phyloP scores from a whole-genome alignment of 768 basidiomycete species.

The Sutorius australiensis region DNA sequence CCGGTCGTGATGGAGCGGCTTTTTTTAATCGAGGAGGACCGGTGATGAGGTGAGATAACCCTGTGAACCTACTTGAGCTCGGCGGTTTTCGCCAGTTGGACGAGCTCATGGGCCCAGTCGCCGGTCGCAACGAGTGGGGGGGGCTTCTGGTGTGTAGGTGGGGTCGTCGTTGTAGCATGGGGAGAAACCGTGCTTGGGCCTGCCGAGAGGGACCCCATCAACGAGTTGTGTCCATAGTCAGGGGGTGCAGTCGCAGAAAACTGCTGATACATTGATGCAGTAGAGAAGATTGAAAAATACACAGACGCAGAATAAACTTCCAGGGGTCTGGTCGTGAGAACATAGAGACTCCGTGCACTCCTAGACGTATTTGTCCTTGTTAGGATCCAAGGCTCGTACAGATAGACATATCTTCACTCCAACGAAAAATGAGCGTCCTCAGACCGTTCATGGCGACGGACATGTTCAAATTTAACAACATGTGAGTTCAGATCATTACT shows the following conservation, averaged over 20 bases:
- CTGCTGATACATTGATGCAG: slow-evolving; percentile 34
- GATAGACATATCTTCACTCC: background rate
- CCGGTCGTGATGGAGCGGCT: background rate
- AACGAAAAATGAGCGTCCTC: slow-evolving; percentile 70
- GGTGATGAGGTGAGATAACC: background rate
- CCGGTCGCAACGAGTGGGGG: slow-evolving; percentile 70
- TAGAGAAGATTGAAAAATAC: slow-evolving; percentile 22
- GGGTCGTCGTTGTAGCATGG: slow-evolving; percentile 27
- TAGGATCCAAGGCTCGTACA: slow-evolving; percentile 21
- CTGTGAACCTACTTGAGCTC: slow-evolving; percentile 70
- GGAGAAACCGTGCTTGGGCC: slow-evolving; percentile 33
- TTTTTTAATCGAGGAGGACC: background rate
- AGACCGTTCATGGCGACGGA: slow-evolving; percentile 87
- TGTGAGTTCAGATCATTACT: slow-evolving; percentile 44
- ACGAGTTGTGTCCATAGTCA: slow-evolving; percentile 32
- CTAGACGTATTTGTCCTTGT: slow-evolving; percentile 25
- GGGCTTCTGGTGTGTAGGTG: slow-evolving; percentile 25
- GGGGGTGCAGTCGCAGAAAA: slow-evolving; percentile 32
- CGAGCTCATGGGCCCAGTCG: slow-evolving; percentile 84
- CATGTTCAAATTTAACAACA: slow-evolving; percentile 89
- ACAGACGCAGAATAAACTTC: slow-evolving; percentile 21
- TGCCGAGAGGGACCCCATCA: slow-evolving; percentile 32
- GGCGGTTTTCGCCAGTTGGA: slow-evolving; percentile 82
- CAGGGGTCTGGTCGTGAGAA: slow-evolving; percentile 26
- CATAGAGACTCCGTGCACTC: slow-evolving; percentile 28